phyloP scores from a whole-genome alignment of 257 asterid genomes.

The Ligustrum vulgare region DNA sequence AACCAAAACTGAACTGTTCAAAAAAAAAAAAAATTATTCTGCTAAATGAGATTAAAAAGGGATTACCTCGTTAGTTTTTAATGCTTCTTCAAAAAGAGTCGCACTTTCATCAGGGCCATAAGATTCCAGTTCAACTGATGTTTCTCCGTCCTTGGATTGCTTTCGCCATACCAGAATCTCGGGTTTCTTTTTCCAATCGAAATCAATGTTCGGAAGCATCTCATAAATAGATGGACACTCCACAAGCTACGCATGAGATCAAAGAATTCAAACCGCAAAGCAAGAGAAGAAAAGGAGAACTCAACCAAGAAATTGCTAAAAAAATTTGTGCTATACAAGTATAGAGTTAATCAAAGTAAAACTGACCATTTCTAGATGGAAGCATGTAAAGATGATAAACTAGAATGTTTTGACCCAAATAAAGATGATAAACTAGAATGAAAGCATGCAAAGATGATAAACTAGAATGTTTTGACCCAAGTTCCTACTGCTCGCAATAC shows the following conservation, averaged over 20 bases:
- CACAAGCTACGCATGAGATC: slow-evolving; percentile 43
- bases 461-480: too few species aligned
- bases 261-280: slow-evolving; percentile 8
- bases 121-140: slow-evolving; percentile 48
- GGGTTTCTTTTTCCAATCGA: slow-evolving; percentile 75
- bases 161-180: slow-evolving; percentile 72
- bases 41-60: slow-evolving; percentile 2
- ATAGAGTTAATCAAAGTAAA: not conserved
- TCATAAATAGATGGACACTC: slow-evolving; percentile 85
- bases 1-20: not conserved
- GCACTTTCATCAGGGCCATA: slow-evolving; percentile 50
- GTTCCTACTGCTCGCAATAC: too few species aligned
- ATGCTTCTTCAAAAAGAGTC: slow-evolving; percentile 63
- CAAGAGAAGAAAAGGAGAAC: not conserved
- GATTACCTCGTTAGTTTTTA: slow-evolving; percentile 69
- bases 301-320: slow-evolving; percentile 2
- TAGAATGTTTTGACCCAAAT: too few species aligned
- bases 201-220: slow-evolving; percentile 68
- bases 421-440: too few species aligned
- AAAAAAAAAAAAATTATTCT: not conserved
- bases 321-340: not conserved
- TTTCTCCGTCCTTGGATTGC: slow-evolving; percentile 47
- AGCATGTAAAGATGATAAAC: too few species aligned
- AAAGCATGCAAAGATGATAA: too few species aligned
- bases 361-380: not conserved